Evolutionary conservation across 129 eudicot species (phyloP).

Genomic region (Gnaphalium uliginosum): DNA sequence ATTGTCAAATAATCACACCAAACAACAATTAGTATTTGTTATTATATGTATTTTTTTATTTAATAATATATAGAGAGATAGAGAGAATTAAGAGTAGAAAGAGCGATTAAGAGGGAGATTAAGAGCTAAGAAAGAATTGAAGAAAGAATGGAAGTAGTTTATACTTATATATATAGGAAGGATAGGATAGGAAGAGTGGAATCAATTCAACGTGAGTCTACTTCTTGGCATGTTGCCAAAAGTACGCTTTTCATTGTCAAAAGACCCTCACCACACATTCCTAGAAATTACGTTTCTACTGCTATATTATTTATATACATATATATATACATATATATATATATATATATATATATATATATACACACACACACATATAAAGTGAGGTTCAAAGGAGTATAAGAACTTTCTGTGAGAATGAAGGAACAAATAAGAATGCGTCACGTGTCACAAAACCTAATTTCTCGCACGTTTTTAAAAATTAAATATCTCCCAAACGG

Average conservation of each 20-base stretch:
- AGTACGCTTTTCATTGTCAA: slow-evolving; percentile 32
- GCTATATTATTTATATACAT: too few relatives aligned
- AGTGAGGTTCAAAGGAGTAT: too few relatives aligned
- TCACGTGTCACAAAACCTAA: too few relatives aligned
- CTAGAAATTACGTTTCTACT: slow-evolving; percentile 6
- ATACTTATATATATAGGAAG: slow-evolving; percentile 13
- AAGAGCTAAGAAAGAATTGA: slow-evolving; percentile 1
- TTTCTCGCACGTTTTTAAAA: too few relatives aligned
- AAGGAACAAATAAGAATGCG: too few relatives aligned
- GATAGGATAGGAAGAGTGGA: slow-evolving; percentile 8
- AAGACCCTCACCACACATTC: slow-evolving; percentile 9
- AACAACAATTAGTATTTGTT: background rate
- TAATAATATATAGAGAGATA: too few relatives aligned
- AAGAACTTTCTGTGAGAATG: too few relatives aligned
- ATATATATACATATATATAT: too few relatives aligned
- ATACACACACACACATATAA: too few relatives aligned
- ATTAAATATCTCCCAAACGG: too few relatives aligned
- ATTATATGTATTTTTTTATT: background rate
- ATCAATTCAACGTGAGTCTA: background rate
- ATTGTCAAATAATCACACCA: slow-evolving; percentile 24
- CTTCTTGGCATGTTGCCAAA: slow-evolving; percentile 19
- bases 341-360: too few relatives aligned
- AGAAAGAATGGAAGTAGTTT: background rate
- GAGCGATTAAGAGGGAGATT: slow-evolving; percentile 1
- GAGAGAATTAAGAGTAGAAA: background rate